Evolutionary conservation across 2,329 filamentous ascomycete genomes (phyloP).

Genomic region (Colletotrichum coccodes): DNA sequence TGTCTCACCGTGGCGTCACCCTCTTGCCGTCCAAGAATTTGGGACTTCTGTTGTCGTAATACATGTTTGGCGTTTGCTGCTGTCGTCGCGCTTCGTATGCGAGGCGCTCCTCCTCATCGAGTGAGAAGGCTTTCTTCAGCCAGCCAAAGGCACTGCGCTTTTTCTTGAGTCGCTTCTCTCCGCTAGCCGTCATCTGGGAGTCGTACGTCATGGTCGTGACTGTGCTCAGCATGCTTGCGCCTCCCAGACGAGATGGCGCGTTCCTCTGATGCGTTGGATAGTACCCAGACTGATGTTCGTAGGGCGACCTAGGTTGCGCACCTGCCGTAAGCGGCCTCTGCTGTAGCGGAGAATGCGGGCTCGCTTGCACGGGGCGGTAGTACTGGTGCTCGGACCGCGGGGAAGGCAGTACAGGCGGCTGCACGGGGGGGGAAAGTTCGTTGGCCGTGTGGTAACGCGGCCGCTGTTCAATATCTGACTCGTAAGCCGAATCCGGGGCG

Average conservation of each 20-base stretch:
- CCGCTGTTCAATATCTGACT: conserved; percentile 55
- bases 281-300: conserved; percentile 39
- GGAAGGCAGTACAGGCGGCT: conserved; percentile 54
- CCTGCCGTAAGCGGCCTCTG: conserved; percentile 66
- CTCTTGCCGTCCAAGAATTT: conserved; percentile 67
- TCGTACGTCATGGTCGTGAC: conserved; percentile 59
- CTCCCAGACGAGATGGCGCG: conserved; percentile 62
- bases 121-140: conserved; percentile 74
- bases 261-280: conserved; percentile 55
- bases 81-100: conserved; percentile 67
- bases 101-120: conserved; percentile 71
- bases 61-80: conserved; percentile 55
- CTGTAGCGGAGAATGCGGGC: conserved; percentile 71
- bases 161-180: conserved; percentile 65
- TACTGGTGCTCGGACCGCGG: conserved; percentile 65
- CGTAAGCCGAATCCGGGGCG: conserved; percentile 58
- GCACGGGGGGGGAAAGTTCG: conserved; percentile 49
- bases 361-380: conserved; percentile 71
- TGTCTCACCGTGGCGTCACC: conserved; percentile 38
- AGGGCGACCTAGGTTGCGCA: conserved; percentile 38
- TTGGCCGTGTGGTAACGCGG: conserved; percentile 36
- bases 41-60: conserved; percentile 61
- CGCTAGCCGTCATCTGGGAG: conserved; percentile 42
- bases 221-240: conserved; percentile 67
- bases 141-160: conserved; percentile 75